Evolutionary conservation across 148 eudicot genomes (phyloP).

Genomic region (Bassia scoparia): DNA sequence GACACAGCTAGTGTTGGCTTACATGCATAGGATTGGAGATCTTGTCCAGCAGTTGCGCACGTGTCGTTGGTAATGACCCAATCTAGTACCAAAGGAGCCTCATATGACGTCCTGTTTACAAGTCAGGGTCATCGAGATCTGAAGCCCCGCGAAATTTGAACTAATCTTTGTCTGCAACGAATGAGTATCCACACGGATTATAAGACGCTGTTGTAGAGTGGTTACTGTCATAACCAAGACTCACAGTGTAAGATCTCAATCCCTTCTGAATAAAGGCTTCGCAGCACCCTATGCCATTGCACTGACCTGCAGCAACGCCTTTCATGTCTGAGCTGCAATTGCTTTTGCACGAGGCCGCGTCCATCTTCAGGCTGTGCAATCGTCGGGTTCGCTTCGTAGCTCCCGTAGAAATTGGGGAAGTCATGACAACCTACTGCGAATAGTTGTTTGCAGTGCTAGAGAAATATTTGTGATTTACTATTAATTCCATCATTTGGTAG

Average conservation of each 20-base stretch:
- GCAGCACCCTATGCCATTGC: constrained; percentile 43
- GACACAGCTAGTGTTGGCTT: constrained; percentile 28
- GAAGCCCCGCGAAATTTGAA: constrained; percentile 21
- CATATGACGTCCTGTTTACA: not conserved
- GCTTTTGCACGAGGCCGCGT: not conserved
- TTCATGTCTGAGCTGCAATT: constrained; percentile 13
- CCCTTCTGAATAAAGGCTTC: constrained; percentile 34
- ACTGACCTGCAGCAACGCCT: constrained; percentile 15
- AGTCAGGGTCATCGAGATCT: constrained; percentile 27
- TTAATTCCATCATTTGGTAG: not conserved
- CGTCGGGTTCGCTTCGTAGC: not conserved
- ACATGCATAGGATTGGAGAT: constrained; percentile 25
- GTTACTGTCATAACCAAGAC: not conserved
- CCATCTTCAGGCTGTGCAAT: not conserved
- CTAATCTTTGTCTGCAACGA: constrained; percentile 28
- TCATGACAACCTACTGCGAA: constrained; percentile 29
- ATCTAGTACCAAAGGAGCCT: constrained; percentile 42
- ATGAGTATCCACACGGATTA: constrained; percentile 37
- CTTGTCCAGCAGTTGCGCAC: constrained; percentile 20
- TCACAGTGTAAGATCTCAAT: not conserved
- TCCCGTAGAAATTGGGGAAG: constrained; percentile 8
- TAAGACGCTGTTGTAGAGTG: constrained; percentile 8
- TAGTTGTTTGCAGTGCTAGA: constrained; percentile 16
- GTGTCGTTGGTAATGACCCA: constrained; percentile 29
- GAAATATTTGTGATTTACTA: not conserved